phyloP scores from a whole-genome alignment of 345 rosid species.

The Brassica cretica region DNA sequence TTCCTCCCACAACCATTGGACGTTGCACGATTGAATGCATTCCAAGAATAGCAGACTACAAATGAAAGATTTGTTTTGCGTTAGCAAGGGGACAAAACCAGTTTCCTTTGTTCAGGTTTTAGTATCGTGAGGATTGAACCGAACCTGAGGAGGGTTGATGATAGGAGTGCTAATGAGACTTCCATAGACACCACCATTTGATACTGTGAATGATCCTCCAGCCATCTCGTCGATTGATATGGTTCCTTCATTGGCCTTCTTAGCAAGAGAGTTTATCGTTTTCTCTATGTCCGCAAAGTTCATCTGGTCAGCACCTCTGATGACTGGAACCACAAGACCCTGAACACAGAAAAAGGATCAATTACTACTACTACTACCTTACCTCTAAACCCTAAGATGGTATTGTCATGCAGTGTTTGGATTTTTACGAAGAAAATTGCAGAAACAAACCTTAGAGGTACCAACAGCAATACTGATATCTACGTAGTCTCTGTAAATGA shows the following conservation, averaged over 20 bases:
- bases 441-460: constrained; percentile 54
- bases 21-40: constrained; percentile 87
- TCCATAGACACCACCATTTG: constrained; percentile 71
- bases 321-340: constrained; percentile 95
- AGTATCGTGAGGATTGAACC: background rate
- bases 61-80: background rate
- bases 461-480: constrained; percentile 92
- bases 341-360: constrained; percentile 32
- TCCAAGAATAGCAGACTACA: constrained; percentile 84
- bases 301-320: constrained; percentile 72
- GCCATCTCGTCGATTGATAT: constrained; percentile 99
- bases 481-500: constrained; percentile 89
- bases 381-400: background rate
- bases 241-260: constrained; percentile 87
- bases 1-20: constrained; percentile 84
- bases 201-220: constrained; percentile 85
- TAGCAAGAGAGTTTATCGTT: constrained; percentile 86
- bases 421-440: background rate
- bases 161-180: constrained; percentile 98
- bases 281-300: constrained; percentile 93
- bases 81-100: background rate
- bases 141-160: constrained; percentile 97
- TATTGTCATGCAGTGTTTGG: background rate
- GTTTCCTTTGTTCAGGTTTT: background rate
- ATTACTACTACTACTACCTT: constrained; percentile 3